phyloP scores from a whole-genome alignment of 2,329 filamentous ascomycete genomes.

The Ophiocordyceps camponoti-floridani region DNA sequence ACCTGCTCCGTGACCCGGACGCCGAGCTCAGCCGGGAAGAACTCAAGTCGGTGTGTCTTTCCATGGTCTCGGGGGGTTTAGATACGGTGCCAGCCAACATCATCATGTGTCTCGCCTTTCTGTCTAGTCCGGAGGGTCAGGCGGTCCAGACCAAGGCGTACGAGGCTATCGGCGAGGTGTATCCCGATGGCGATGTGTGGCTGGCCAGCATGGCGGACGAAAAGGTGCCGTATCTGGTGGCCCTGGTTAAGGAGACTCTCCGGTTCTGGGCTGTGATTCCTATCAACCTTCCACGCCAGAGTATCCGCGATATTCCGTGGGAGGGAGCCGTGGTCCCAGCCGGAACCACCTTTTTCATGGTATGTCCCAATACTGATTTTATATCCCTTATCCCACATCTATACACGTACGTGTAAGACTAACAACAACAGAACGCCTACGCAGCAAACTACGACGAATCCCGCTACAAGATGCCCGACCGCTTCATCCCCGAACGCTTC shows the following conservation, averaged over 20 bases:
- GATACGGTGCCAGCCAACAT: constrained; percentile 69
- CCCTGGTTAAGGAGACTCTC: constrained; percentile 60
- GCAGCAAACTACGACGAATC: constrained; percentile 53
- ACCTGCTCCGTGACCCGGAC: constrained; percentile 36
- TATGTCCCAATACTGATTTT: constrained; percentile 12
- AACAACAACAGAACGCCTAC: constrained; percentile 40
- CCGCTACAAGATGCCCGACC: constrained; percentile 45
- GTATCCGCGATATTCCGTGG: constrained; percentile 55
- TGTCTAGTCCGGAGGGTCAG: constrained; percentile 50
- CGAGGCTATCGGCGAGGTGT: constrained; percentile 50
- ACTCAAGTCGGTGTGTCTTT: constrained; percentile 64
- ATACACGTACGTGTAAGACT: too few species aligned
- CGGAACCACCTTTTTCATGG: constrained; percentile 67
- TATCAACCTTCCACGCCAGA: constrained; percentile 56
- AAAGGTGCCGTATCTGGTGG: constrained; percentile 60
- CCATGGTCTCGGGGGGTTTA: constrained; percentile 65
- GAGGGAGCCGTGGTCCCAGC: constrained; percentile 50
- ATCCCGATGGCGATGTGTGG: constrained; percentile 63
- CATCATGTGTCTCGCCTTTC: constrained; percentile 62
- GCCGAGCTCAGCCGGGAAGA: constrained; percentile 35
- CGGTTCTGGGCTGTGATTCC: constrained; percentile 68
- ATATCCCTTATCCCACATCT: too few species aligned
- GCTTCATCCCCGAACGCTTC: constrained; percentile 56
- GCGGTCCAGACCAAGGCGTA: constrained; percentile 53
- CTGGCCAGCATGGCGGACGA: constrained; percentile 54